Conservation (phyloP, 1,139 yeast genomes). For the Sugiyamaella novakii region DNA sequence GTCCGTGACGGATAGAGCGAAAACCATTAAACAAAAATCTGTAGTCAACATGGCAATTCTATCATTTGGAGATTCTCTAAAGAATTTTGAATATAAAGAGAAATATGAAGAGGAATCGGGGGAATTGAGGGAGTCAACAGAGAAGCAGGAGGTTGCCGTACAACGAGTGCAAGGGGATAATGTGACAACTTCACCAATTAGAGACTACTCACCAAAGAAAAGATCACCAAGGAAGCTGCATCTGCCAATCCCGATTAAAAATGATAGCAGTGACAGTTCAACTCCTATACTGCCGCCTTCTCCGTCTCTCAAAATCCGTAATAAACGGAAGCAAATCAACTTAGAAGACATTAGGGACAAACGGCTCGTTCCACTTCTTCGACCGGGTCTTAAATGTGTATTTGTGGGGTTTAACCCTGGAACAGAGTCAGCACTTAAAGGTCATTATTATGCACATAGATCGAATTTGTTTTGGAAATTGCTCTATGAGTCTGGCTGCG, state of each 20-base stretch:
- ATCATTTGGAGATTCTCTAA: conserved; percentile 24
- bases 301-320: not conserved
- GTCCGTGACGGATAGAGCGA: too few relatives aligned
- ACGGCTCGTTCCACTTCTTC: conserved; percentile 44
- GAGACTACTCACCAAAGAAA: not conserved
- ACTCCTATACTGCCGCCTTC: not conserved
- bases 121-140: not conserved
- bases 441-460: conserved; percentile 75
- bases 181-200: not conserved
- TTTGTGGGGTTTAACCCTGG: conserved; percentile 82
- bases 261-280: not conserved
- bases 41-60: conserved; percentile 18
- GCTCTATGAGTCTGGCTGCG: conserved; percentile 55
- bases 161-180: not conserved
- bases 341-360: conserved; percentile 19
- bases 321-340: conserved; percentile 11
- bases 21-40: too few relatives aligned
- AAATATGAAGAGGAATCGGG: not conserved
- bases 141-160: not conserved
- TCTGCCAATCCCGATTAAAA: not conserved
- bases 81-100: conserved; percentile 20
- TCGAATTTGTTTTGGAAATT: conserved; percentile 73
- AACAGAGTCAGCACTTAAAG: conserved; percentile 58
- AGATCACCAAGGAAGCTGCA: not conserved
- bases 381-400: conserved; percentile 46